phyloP scores from a whole-genome alignment of 257 asterid species.

The Voacanga thouarsii region DNA sequence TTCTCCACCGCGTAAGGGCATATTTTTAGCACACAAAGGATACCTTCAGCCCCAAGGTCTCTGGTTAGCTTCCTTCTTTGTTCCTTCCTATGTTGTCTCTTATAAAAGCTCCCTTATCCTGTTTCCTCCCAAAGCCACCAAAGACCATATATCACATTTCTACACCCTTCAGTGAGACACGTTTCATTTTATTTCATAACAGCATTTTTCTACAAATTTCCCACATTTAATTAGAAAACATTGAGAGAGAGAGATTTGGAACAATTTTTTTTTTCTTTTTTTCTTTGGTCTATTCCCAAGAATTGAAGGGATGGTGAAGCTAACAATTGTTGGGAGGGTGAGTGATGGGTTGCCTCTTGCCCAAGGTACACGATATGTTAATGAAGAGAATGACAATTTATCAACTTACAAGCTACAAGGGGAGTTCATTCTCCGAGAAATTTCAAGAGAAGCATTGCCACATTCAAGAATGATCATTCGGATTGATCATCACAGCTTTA shows the following conservation, averaged over 20 bases:
- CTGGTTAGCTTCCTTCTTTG: background rate
- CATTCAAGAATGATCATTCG: conserved; percentile 41
- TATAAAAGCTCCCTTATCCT: background rate
- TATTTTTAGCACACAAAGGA: conserved; percentile 30
- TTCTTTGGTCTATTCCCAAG: background rate
- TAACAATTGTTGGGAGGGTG: conserved; percentile 53
- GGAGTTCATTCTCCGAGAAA: conserved; percentile 53
- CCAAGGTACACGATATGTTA: conserved; percentile 38
- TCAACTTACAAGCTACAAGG: conserved; percentile 48
- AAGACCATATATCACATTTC: background rate
- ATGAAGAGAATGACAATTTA: conserved; percentile 33
- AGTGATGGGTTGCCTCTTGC: conserved; percentile 63
- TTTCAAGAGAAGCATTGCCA: conserved; percentile 46
- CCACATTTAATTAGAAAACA: background rate
- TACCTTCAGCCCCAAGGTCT: conserved; percentile 42
- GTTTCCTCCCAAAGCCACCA: background rate
- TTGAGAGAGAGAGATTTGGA: too few relatives aligned
- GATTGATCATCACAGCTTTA: conserved; percentile 45
- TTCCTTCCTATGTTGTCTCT: conserved; percentile 1
- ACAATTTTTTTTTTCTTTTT: too few relatives aligned
- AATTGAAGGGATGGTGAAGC: conserved; percentile 36
- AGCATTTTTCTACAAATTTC: background rate
- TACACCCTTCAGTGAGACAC: background rate
- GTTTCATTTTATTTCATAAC: background rate
- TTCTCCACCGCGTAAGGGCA: conserved; percentile 27